Base-by-base conservation (phyloP, 164 flowering plant species). In the Chimonanthus praecox region DNA sequence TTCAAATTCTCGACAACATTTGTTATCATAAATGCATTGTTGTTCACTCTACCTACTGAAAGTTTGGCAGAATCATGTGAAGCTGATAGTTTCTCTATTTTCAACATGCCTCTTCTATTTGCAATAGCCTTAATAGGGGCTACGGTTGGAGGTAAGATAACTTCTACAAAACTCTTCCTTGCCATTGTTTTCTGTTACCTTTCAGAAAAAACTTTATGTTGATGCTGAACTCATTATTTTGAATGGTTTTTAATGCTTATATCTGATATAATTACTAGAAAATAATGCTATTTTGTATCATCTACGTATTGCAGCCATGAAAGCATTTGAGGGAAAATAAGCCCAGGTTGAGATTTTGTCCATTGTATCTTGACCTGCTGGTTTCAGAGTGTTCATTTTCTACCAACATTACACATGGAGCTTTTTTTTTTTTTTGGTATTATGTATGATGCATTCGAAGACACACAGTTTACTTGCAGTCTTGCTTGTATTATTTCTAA, bases 31-130 rank as follows among this genome's bases (percentile, higher is more conserved):
- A 89, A 88, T 83, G 82, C 84, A 46, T 73, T 88, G 70, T 78
- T 86, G 83, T 64, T 90, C 68, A 63, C 80, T 46, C 62, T 86
- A 61, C 97, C 99, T 75, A 76, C 74, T 6, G 85, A 88, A 84
- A 97, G 97, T 78, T 75, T 90, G 75, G 99, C 98, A 21, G 98
- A 92, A 83, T 85, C 94, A 69, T 93, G 99, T 72, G 92, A 88
- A 71, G 81, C 88, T 69, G 86, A 83, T n/a, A 82, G 71, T 15
- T 4, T 47, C 64, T 85, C 93, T 20, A 15, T 83, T 49, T 80
- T 89, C 76, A 85, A 83, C 77, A 95, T 92, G 99, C 97, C 94
- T 61, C 6, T 90, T 47, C 82, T 93, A 73, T 88, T 90, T 58
- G 71, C 79, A 58, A 90, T 93, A 10, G 92, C 98, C 71, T 88